phyloP scores from a whole-genome alignment of 2,329 filamentous ascomycete species.

The Trichoderma simmonsii region DNA sequence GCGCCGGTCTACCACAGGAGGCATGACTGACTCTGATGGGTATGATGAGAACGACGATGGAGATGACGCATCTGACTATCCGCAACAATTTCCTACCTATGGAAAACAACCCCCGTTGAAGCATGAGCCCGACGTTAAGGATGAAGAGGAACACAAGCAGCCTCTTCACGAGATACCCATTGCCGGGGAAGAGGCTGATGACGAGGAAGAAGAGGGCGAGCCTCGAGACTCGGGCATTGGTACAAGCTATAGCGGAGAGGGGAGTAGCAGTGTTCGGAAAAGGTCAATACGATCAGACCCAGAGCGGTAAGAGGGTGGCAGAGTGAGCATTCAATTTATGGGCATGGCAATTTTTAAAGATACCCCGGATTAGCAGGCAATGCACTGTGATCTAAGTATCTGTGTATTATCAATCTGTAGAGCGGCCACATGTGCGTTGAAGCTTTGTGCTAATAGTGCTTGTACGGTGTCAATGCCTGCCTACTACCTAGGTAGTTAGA shows the following conservation, averaged over 20 bases:
- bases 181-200: slow-evolving; percentile 43
- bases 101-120: slow-evolving; percentile 41
- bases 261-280: slow-evolving; percentile 31
- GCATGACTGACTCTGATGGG: slow-evolving; percentile 15
- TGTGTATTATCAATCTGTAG: not conserved
- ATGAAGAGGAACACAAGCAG: slow-evolving; percentile 28
- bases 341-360: not conserved
- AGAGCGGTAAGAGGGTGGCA: slow-evolving; percentile 12
- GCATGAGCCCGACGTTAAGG: slow-evolving; percentile 39
- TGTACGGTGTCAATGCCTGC: not conserved
- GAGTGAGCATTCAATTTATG: not conserved
- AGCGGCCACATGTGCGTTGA: not conserved
- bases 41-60: slow-evolving; percentile 28
- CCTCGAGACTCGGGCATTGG: slow-evolving; percentile 49
- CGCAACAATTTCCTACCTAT: slow-evolving; percentile 44
- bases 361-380: not conserved
- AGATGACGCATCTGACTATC: slow-evolving; percentile 40
- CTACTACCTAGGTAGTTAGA: not conserved
- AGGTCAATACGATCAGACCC: slow-evolving; percentile 28
- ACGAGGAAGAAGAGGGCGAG: slow-evolving; percentile 40
- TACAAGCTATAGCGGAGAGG: slow-evolving; percentile 49
- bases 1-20: not conserved
- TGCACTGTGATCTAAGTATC: not conserved
- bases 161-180: slow-evolving; percentile 35
- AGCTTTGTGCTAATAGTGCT: not conserved